Base-by-base conservation (phyloP, 2,329 filamentous ascomycete genomes). In the Stagonosporopsis vannaccii region DNA sequence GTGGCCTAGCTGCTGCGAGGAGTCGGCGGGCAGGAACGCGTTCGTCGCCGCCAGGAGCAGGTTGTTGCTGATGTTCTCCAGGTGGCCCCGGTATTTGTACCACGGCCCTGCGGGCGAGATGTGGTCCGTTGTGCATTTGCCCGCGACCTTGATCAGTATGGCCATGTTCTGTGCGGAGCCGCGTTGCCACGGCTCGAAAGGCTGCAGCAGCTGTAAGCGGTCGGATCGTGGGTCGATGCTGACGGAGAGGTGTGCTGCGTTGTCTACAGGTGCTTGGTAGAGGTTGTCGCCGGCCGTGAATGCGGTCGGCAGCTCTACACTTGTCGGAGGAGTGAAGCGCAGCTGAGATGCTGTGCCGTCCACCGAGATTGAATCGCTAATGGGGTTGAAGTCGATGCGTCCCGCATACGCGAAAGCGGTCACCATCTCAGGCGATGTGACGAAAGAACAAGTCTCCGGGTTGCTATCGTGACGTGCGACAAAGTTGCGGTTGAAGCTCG, bases 371-470 rank as follows among this genome's bases (percentile, higher is more conserved):
- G 61, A 54, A 33, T 75, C 72, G 15, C 58, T 68, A 1, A 59
- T 47, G 0, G 72, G 73, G 40, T 77, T 72, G 49, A 75, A 65
- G 23, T 62, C 56, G 6, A 65, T 56, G 15, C 58, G 57, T 1
- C 64, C 60, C 39, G 64, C 61, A 45, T 61, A 65, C 3, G 64
- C 60, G 23, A 65, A 63, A 30, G 75, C 78, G 11, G 78, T 78
- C 22, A 79, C 79, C 50, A 82, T 69, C 52, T 82, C 79, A 19
- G 80, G 79, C 2, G 79, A 81, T 15, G 79, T 77, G 41, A 82
- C 77, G 58, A 82, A 82, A 1, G 79, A 80, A 65, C 81, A 79
- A 0, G 80, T 82, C 25, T 77, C 79, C 2, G 80, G 72, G 33
- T 77, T 76, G 3, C 73, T 62, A 50, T 77, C 73, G 41, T 75